These are phyloP conservation scores for Myxozyma nipponensis DNA, from an alignment of 805 yeast species.

Conservation along the genomic window DNA sequence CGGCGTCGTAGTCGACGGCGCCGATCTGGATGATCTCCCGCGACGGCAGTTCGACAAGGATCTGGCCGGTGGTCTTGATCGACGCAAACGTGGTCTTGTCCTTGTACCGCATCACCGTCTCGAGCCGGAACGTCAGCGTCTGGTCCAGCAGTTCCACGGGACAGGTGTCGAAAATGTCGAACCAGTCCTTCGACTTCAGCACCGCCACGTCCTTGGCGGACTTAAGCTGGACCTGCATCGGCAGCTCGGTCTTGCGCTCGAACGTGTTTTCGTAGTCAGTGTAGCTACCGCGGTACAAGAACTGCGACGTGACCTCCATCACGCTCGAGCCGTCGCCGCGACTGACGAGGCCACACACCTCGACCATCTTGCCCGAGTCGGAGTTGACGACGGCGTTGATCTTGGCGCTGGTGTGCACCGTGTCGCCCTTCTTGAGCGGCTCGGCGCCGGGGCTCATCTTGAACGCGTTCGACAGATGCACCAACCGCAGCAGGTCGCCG, in stretches of 20 bases:
- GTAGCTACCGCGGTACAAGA: slow-evolving; percentile 94
- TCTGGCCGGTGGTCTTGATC: slow-evolving; percentile 80
- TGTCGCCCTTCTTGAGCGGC: slow-evolving; percentile 84
- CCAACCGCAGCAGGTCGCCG: slow-evolving; percentile 91
- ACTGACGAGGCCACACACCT: slow-evolving; percentile 83
- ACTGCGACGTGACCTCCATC: slow-evolving; percentile 90
- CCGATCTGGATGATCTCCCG: slow-evolving; percentile 85
- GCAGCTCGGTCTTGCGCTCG: slow-evolving; percentile 81
- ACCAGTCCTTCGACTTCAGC: slow-evolving; percentile 95
- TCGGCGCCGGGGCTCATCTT: slow-evolving; percentile 87
- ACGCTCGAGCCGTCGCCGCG: slow-evolving; percentile 76
- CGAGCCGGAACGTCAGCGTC: slow-evolving; percentile 82
- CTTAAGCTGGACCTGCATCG: slow-evolving; percentile 69
- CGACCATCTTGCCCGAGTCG: slow-evolving; percentile 91
- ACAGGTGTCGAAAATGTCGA: slow-evolving; percentile 65
- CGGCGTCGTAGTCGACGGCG: slow-evolving; percentile 75
- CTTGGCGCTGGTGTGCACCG: slow-evolving; percentile 75
- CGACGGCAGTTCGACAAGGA: slow-evolving; percentile 83
- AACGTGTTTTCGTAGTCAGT: slow-evolving; percentile 86
- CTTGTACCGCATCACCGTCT: slow-evolving; percentile 79
- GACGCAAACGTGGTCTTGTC: slow-evolving; percentile 69
- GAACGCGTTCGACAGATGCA: slow-evolving; percentile 93
- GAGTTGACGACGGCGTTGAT: slow-evolving; percentile 86
- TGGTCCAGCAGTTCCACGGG: slow-evolving; percentile 69
- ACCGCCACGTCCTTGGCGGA: slow-evolving; percentile 89